Conservation (phyloP, 2,329 filamentous ascomycete species). For the Escovopsis weberi region DNA sequence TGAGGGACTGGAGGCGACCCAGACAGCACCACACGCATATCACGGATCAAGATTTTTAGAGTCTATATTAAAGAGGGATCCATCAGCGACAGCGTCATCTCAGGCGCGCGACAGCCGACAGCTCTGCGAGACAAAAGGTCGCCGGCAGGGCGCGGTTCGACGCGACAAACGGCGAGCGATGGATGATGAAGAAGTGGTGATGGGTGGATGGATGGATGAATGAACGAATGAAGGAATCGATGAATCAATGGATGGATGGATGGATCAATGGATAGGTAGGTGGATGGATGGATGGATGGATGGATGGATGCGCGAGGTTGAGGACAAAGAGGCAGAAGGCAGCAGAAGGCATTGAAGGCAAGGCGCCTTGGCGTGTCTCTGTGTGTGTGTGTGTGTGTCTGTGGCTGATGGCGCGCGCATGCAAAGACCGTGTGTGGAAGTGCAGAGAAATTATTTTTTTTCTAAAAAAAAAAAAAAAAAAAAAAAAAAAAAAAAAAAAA, state of each 20-base stretch:
- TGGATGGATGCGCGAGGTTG: neutral
- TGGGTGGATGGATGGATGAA: constrained; percentile 9
- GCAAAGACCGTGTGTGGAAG: too few relatives aligned
- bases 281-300: constrained; percentile 3
- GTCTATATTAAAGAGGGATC: constrained; percentile 11
- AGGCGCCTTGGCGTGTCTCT: too few relatives aligned
- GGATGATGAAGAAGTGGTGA: too few relatives aligned
- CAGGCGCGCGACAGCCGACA: neutral
- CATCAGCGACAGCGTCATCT: constrained; percentile 16
- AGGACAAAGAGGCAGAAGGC: too few relatives aligned
- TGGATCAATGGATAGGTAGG: too few relatives aligned
- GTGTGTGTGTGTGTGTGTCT: too few relatives aligned
- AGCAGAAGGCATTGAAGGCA: neutral
- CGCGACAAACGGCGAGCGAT: neutral
- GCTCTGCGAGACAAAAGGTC: neutral
- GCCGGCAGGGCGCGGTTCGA: neutral
- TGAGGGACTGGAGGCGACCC: constrained; percentile 11
- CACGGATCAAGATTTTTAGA: constrained; percentile 10
- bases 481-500: too few relatives aligned
- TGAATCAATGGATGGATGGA: too few relatives aligned
- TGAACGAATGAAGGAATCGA: too few relatives aligned
- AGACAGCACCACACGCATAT: constrained; percentile 10
- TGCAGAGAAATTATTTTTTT: too few relatives aligned
- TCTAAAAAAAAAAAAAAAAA: too few relatives aligned
- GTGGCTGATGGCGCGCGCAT: too few relatives aligned